Evolutionary conservation across 1,284 basidiomycete species (phyloP), one percentile per base, ranked within the genome.

Genomic region (Sanghuangporus sanghuang): DNA sequence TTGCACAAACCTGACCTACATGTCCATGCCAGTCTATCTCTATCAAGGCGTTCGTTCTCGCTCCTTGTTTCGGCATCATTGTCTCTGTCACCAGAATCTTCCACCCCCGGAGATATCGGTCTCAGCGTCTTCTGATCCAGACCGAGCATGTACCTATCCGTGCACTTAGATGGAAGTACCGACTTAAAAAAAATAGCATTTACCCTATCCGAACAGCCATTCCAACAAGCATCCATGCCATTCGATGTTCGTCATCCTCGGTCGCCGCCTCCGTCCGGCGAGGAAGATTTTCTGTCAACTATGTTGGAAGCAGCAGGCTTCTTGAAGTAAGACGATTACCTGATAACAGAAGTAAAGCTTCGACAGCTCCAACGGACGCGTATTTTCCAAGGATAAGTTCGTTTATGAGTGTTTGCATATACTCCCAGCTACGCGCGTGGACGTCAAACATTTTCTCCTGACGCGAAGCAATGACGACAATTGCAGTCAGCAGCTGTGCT

Each of bases 381-480:
- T 71, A 70, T 40, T 75, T 69, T 2, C 76, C 76, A 18, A 73
- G 70, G 39, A 71, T 68, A 44, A 71, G 61, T n/a, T 71, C 69
- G 35, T 68, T 73, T 71, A 53, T 75, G 66, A 66, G 73, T 70
- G 65, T 76, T 73, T 57, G 71, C 64, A 75, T 67, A 57, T 74
- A 70, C 11, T 65, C 52, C 64, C 64, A 65, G n/a, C 60, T 62
- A 12, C 40, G 46, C 9, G 53, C 46, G 40, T 65, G 64, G 7
- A 65, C 57, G 16, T 62, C 57, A 35, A 62, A 65, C 64, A 65
- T 58, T 39, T 56, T 65, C 56, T 65, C 64, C 21, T 62, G 64
- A n/a, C 75, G 69, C 61, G 73, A 74, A 1, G 76, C 73, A 38
- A 79, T 77, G 59, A 78, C 75, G 61, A 78, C 71, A 61, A 77